phyloP scores from a whole-genome alignment of 225 moss, liverwort and hornwort species.

The Asterella californica region DNA sequence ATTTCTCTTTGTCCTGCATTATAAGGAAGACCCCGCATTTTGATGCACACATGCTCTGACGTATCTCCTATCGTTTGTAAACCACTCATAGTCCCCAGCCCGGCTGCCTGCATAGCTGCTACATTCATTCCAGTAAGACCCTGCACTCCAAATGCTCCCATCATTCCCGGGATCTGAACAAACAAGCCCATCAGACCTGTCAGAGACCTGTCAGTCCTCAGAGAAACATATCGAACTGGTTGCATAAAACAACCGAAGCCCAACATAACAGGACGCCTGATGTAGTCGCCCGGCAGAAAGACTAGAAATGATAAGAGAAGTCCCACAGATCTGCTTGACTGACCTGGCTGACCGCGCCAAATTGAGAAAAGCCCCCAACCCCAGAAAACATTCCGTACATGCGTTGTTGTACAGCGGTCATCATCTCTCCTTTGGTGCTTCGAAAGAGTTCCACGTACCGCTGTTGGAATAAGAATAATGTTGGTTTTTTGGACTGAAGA shows the following conservation, averaged over 20 bases:
- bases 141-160: conserved; percentile 99
- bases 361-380: conserved; percentile 90
- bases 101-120: conserved; percentile 97
- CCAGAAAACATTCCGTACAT: conserved; percentile 99
- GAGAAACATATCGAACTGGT: not conserved
- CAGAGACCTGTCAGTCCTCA: conserved; percentile 27
- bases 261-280: not conserved
- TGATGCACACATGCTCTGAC: conserved; percentile 96
- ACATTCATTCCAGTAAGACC: conserved; percentile 98
- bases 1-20: conserved; percentile 99
- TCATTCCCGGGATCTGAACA: conserved; percentile 97
- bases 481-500: not conserved
- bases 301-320: not conserved
- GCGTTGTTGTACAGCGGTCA: conserved; percentile 99
- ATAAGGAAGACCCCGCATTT: conserved; percentile 99
- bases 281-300: not conserved
- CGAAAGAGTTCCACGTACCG: conserved; percentile 99
- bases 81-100: conserved; percentile 82
- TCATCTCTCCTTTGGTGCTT: conserved; percentile 99
- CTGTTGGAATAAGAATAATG: conserved; percentile 42
- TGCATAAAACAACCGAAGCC: conserved; percentile 14
- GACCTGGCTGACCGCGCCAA: conserved; percentile 93
- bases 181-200: conserved; percentile 41
- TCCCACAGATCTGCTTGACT: conserved; percentile 17
- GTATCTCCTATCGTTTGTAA: conserved; percentile 86